A percentile compares a stretch with the other conserved stretches of the same genome.
phyloP scores from a whole-genome alignment of 768 basidiomycete species.

The Lyophyllum shimeji region DNA sequence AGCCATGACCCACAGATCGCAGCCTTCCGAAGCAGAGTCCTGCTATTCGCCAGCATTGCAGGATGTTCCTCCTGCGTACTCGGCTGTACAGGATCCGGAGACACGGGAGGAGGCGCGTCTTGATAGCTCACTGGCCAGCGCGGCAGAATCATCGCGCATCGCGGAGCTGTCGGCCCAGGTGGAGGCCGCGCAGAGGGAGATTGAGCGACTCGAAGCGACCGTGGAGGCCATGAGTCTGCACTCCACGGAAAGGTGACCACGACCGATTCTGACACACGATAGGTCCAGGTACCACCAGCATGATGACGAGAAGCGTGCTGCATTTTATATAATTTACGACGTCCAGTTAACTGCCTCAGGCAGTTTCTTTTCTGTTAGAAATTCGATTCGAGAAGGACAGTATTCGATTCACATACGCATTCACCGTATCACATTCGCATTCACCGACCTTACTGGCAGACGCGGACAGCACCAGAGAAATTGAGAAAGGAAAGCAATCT shows the following conservation, averaged over 20 bases:
- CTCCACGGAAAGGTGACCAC: not conserved
- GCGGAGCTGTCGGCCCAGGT: not conserved
- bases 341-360: too few relatives aligned
- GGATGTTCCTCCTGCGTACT: not conserved
- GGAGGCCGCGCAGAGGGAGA: not conserved
- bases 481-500: too few relatives aligned
- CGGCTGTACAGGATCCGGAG: not conserved
- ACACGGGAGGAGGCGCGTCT: not conserved
- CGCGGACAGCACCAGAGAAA: too few relatives aligned
- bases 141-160: not conserved
- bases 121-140: not conserved
- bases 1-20: not conserved
- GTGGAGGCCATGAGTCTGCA: not conserved
- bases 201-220: conserved; percentile 2
- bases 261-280: not conserved
- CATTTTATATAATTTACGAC: too few relatives aligned
- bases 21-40: not conserved
- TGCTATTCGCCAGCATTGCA: not conserved
- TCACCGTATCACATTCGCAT: too few relatives aligned
- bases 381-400: too few relatives aligned
- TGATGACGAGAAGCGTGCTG: too few relatives aligned
- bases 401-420: too few relatives aligned
- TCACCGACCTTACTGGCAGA: too few relatives aligned
- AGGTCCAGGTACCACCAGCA: too few relatives aligned
- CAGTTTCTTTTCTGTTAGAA: too few relatives aligned